phyloP scores from a whole-genome alignment of 495 filamentous ascomycete species.

The Cetradonia linearis region DNA sequence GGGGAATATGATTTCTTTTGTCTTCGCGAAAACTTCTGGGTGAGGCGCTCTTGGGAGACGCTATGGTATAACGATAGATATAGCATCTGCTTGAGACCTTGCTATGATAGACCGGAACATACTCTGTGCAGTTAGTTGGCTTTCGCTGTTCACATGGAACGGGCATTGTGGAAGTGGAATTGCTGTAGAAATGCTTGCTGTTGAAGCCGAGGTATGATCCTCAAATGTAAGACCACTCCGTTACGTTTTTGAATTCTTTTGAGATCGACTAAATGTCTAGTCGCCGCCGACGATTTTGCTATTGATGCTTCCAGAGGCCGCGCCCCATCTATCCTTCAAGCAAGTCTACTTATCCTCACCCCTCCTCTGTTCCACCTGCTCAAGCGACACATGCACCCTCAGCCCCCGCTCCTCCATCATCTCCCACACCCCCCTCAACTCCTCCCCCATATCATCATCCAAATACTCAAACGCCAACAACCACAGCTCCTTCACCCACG shows the following conservation, averaged over 20 bases:
- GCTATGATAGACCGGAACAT: not conserved
- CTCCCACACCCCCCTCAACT: conserved; percentile 39
- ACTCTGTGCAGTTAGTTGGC: not conserved
- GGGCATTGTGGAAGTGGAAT: not conserved
- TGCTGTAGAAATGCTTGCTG: not conserved
- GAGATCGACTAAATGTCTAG: too few species aligned
- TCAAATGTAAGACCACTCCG: too few species aligned
- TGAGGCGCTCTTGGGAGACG: not conserved
- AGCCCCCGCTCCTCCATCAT: conserved; percentile 45
- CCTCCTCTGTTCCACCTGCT: too few species aligned
- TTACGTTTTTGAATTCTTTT: too few species aligned
- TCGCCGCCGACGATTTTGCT: too few species aligned
- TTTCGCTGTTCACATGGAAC: not conserved
- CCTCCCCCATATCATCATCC: conserved; percentile 32
- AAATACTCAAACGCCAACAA: conserved; percentile 52
- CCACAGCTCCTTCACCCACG: conserved; percentile 64
- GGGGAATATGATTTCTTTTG: conserved; percentile 49
- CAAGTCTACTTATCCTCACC: too few species aligned
- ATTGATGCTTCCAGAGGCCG: too few species aligned
- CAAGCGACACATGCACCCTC: conserved; percentile 38
- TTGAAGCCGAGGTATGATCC: not conserved
- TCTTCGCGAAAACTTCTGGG: conserved; percentile 52
- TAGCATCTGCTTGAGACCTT: conserved; percentile 1
- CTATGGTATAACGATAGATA: not conserved
- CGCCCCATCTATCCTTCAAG: conserved; percentile 19